A percentile compares a stretch with the other conserved stretches of the same genome.
These are phyloP conservation scores for Suhomyces yuchorum DNA, from an alignment of 1,139 yeast genomes.

Conservation along the genomic window DNA sequence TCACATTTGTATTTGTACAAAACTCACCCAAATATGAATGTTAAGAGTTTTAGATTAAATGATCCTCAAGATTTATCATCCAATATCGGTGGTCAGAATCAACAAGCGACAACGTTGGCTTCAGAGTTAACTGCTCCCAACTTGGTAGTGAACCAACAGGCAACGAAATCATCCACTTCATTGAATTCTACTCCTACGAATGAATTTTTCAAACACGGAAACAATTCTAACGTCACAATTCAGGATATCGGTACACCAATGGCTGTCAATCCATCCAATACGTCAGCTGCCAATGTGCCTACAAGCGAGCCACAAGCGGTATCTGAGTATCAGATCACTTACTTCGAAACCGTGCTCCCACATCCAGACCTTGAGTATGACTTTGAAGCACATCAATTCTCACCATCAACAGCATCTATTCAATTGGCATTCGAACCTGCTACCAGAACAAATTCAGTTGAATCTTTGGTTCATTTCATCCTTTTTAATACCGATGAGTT, in stretches of 20 bases:
- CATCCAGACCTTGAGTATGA: slow-evolving; percentile 74
- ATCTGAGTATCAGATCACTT: slow-evolving; percentile 25
- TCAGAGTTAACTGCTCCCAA: slow-evolving; percentile 11
- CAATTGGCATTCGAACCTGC: slow-evolving; percentile 14
- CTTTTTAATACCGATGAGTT: slow-evolving; percentile 47
- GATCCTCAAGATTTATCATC: slow-evolving; percentile 9
- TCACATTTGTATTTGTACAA: slow-evolving; percentile 59
- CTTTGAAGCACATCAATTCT: slow-evolving; percentile 36
- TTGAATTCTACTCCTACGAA: slow-evolving; percentile 13
- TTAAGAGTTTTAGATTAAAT: slow-evolving; percentile 43
- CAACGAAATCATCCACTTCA: slow-evolving; percentile 9
- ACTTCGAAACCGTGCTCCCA: slow-evolving; percentile 36
- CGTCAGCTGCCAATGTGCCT: neutral
- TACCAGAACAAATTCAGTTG: slow-evolving; percentile 41
- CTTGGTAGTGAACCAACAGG: slow-evolving; percentile 10
- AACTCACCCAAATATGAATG: slow-evolving; percentile 50
- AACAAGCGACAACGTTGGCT: neutral
- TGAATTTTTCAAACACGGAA: slow-evolving; percentile 20
- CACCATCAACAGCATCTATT: slow-evolving; percentile 16
- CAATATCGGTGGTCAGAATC: neutral
- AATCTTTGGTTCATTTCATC: slow-evolving; percentile 73
- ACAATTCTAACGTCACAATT: slow-evolving; percentile 20
- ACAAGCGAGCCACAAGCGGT: slow-evolving; percentile 4
- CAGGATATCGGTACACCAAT: slow-evolving; percentile 16
- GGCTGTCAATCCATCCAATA: slow-evolving; percentile 9